These are phyloP conservation scores for Russula lepida DNA, from an alignment of 768 basidiomycete species.

Conservation along the genomic window DNA sequence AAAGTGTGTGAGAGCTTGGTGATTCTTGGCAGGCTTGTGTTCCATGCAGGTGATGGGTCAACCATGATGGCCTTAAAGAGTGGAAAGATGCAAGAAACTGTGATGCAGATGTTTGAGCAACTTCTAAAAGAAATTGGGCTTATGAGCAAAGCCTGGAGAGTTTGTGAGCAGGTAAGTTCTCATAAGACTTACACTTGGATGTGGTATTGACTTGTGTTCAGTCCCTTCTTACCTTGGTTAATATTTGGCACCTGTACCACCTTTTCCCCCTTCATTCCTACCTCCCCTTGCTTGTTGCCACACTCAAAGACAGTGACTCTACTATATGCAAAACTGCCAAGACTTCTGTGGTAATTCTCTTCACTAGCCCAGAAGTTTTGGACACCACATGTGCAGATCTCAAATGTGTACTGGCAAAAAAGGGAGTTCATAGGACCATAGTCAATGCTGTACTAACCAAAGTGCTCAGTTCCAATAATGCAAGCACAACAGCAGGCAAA, in stretches of 20 bases:
- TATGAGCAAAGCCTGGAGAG: conserved; percentile 76
- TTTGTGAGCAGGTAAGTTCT: conserved; percentile 69
- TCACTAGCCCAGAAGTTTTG: conserved; percentile 73
- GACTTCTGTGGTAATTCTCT: conserved; percentile 72
- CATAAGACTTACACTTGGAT: conserved; percentile 27
- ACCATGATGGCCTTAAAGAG: conserved; percentile 38
- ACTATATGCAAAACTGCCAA: conserved; percentile 83
- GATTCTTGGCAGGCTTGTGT: conserved; percentile 62
- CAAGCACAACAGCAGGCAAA: conserved; percentile 39
- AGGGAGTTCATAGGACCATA: conserved; percentile 79
- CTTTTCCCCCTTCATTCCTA: conserved; percentile 77
- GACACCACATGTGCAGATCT: conserved; percentile 87
- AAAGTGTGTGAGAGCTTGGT: conserved; percentile 74
- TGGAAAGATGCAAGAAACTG: conserved; percentile 61
- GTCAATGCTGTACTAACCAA: conserved; percentile 70
- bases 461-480: conserved; percentile 41
- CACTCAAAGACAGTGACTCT: conserved; percentile 85
- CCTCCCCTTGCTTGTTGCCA: conserved; percentile 68
- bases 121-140: conserved; percentile 65
- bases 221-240: conserved; percentile 58
- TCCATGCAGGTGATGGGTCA: conserved; percentile 44
- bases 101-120: conserved; percentile 61
- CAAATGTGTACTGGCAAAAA: conserved; percentile 85
- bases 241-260: conserved; percentile 61
- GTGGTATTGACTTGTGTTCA: conserved; percentile 10